Evolutionary conservation across 257 asterid genomes (phyloP), one percentile per base, ranked within the genome.

Genomic region (Rhazya stricta): DNA sequence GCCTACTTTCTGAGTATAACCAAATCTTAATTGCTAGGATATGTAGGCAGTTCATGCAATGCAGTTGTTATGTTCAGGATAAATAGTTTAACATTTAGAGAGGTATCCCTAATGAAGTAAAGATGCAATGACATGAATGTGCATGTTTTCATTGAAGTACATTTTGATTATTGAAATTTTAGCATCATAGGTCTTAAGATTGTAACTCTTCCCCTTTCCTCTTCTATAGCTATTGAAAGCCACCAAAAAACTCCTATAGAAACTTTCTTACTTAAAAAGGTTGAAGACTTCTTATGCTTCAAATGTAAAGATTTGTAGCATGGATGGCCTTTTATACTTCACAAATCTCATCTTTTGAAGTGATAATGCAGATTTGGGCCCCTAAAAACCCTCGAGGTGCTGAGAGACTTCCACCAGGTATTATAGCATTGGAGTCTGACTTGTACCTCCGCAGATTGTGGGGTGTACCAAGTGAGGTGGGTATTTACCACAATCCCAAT

Each of bases 381-480:
- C 88, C 96, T 29, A 85, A 89, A 72, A 94, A 94, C 79, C 98
- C 98, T 73, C 86, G 88, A 81, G 98, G 98, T 12, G 85, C 96
- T 41, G 96, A 91, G 89, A 90, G 88, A 74, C 84, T 94, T 73
- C 96, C 98, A 18, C 96, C 96, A 18, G 96, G 94, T 39, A 82
- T 91, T 71, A 53, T 91, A 11, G 78, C 69, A 30, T 37, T 87
- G 1, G 94, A 88, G 67, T 86, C 97, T 73, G 97, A 91, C 82
- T 76, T 94, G 25, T 90, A 91, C 78, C 74, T 73, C 69, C 94
- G 94, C 76, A 88, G 98, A 82, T 82, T 90, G 63, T 91, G 94
- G 94, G 98, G 97, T 68, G 82, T 74, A 72, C 98, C 97, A 29
- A 84, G 78, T 39, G 96, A 91, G 96, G 97, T 93, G 61, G 67